phyloP scores from a whole-genome alignment of 495 filamentous ascomycete species.

The Podospora tetraspora region DNA sequence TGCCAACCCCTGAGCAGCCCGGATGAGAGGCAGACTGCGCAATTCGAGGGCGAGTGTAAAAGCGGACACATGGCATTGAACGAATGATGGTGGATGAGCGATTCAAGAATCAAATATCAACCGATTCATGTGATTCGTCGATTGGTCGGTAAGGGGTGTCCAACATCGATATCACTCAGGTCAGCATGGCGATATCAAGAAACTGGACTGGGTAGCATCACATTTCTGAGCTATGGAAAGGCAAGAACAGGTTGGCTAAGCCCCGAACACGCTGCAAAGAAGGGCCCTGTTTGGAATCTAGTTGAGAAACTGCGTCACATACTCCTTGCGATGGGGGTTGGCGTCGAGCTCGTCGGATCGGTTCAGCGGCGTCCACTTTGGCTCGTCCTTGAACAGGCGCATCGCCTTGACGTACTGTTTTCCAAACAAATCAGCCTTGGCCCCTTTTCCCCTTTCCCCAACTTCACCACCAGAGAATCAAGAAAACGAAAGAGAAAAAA shows the following conservation, averaged over 20 bases:
- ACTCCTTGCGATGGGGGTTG: slow-evolving; percentile 73
- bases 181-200: neutral
- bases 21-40: neutral
- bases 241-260: neutral
- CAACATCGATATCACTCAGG: neutral
- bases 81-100: neutral
- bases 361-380: slow-evolving; percentile 96
- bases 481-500: neutral
- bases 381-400: slow-evolving; percentile 97
- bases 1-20: neutral
- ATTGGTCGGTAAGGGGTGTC: neutral
- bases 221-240: neutral
- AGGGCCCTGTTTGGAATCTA: slow-evolving; percentile 1
- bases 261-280: neutral
- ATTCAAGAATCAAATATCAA: neutral
- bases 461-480: neutral
- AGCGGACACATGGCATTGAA: neutral
- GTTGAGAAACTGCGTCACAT: slow-evolving; percentile 47
- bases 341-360: slow-evolving; percentile 68
- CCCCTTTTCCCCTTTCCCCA: neutral
- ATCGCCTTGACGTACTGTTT: slow-evolving; percentile 88
- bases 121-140: no score
- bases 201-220: neutral
- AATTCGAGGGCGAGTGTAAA: neutral
- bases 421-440: slow-evolving; percentile 6